phyloP scores from a whole-genome alignment of 1,139 yeast genomes.

The Magnusiomyces ingens region DNA sequence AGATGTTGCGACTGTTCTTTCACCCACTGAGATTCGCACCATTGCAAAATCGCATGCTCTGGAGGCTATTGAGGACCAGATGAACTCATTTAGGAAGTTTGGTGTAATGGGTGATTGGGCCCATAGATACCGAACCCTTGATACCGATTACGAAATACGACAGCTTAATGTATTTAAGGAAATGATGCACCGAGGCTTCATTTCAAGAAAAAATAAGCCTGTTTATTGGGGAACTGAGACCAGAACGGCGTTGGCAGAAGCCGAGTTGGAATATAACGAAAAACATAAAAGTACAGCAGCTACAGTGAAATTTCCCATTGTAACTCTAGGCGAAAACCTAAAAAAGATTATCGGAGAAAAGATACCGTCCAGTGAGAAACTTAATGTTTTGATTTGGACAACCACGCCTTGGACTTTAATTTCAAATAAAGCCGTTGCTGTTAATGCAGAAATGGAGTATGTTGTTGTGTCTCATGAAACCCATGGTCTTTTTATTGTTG shows the following conservation, averaged over 20 bases:
- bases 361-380: slow-evolving; percentile 8
- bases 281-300: slow-evolving; percentile 66
- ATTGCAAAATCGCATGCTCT: slow-evolving; percentile 65
- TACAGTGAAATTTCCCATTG: slow-evolving; percentile 58
- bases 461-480: slow-evolving; percentile 37
- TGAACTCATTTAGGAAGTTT: slow-evolving; percentile 54
- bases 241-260: slow-evolving; percentile 90
- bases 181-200: slow-evolving; percentile 59
- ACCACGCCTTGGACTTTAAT: slow-evolving; percentile 98
- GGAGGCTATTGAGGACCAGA: slow-evolving; percentile 57
- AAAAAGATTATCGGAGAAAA: neutral
- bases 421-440: slow-evolving; percentile 77
- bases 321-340: slow-evolving; percentile 6
- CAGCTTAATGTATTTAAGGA: slow-evolving; percentile 66
- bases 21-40: slow-evolving; percentile 51
- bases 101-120: slow-evolving; percentile 83
- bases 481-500: slow-evolving; percentile 33
- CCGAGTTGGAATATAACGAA: slow-evolving; percentile 83
- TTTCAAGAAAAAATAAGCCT: slow-evolving; percentile 82
- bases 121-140: slow-evolving; percentile 64
- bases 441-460: slow-evolving; percentile 54
- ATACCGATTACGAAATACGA: slow-evolving; percentile 59
- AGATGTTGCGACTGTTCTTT: slow-evolving; percentile 29
- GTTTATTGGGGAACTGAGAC: slow-evolving; percentile 98
- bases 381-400: slow-evolving; percentile 65